Percentiles rank a stretch among this genome's conserved stretches.
phyloP scores from a whole-genome alignment of 2,329 filamentous ascomycete genomes.

The Cladosporium oxysporum region DNA sequence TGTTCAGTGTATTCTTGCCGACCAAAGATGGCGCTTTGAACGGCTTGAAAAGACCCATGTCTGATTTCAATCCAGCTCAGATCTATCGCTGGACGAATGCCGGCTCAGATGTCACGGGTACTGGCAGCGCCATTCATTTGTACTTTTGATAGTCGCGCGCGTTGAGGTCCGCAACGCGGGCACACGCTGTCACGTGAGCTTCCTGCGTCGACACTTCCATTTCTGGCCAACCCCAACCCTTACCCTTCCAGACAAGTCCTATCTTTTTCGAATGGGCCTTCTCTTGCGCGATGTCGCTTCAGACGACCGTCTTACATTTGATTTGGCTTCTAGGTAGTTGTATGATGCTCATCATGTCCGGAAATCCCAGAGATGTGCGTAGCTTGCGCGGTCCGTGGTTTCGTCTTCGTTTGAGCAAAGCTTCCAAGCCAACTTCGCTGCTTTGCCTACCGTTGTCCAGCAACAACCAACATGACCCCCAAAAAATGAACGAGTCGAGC shows the following conservation, averaged over 20 bases:
- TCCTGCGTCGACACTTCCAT: no score
- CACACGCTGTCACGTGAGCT: not conserved
- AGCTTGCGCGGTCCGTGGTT: not conserved
- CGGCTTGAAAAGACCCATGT: conserved; percentile 21
- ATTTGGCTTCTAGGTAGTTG: accelerated
- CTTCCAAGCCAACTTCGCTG: not conserved
- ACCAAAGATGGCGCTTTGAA: conserved; percentile 23
- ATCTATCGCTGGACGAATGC: not conserved
- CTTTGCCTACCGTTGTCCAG: not conserved
- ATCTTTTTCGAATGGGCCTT: not conserved
- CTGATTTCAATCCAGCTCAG: not conserved
- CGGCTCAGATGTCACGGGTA: not conserved
- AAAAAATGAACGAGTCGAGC: not conserved
- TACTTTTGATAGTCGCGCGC: not conserved
- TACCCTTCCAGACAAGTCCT: not conserved
- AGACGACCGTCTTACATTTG: not conserved
- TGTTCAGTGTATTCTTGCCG: conserved; percentile 9
- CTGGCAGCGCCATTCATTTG: not conserved
- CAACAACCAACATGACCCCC: not conserved
- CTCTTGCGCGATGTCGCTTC: not conserved
- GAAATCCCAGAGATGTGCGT: not conserved
- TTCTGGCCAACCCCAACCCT: not conserved
- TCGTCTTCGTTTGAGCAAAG: not conserved
- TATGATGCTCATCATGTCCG: not conserved
- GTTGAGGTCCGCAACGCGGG: not conserved